Conservation (phyloP, 2,329 filamentous ascomycete species). For the Thielaviopsis populi region DNA sequence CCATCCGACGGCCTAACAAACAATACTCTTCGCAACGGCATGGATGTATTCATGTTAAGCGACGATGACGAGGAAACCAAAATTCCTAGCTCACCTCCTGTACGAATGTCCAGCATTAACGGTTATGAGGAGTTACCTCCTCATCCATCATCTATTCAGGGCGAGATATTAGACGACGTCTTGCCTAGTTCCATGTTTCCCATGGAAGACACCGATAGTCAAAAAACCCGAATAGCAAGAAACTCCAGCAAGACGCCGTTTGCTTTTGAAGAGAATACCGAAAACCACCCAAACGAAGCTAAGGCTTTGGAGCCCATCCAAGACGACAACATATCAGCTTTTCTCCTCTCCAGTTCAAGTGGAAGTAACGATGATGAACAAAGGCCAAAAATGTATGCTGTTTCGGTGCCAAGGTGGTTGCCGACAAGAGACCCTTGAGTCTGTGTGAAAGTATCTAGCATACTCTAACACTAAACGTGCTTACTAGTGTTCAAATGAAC, state of each 20-base stretch:
- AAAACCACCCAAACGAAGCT: background rate
- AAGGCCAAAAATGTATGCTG: background rate
- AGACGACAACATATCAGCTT: background rate
- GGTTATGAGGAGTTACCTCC: background rate
- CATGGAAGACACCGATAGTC: slow-evolving; percentile 13
- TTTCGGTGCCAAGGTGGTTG: background rate
- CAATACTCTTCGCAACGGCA: background rate
- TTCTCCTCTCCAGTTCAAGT: slow-evolving; percentile 1
- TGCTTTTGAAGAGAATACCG: background rate
- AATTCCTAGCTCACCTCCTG: slow-evolving; percentile 4
- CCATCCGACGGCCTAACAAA: slow-evolving; percentile 1
- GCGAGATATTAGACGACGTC: slow-evolving; percentile 9
- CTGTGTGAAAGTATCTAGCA: background rate
- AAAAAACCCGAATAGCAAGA: slow-evolving; percentile 7
- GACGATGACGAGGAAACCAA: background rate
- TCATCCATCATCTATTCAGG: slow-evolving; percentile 6
- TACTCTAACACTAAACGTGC: background rate
- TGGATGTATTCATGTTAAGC: slow-evolving; percentile 9
- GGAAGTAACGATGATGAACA: background rate
- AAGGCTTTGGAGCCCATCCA: background rate
- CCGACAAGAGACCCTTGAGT: too few species aligned
- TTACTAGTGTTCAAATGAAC: background rate
- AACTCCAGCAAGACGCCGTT: background rate
- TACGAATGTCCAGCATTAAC: background rate
- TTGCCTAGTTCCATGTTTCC: slow-evolving; percentile 14